Evolutionary conservation across 202 grass and related monocot species (phyloP).

Genomic region (Panicum hallii): DNA sequence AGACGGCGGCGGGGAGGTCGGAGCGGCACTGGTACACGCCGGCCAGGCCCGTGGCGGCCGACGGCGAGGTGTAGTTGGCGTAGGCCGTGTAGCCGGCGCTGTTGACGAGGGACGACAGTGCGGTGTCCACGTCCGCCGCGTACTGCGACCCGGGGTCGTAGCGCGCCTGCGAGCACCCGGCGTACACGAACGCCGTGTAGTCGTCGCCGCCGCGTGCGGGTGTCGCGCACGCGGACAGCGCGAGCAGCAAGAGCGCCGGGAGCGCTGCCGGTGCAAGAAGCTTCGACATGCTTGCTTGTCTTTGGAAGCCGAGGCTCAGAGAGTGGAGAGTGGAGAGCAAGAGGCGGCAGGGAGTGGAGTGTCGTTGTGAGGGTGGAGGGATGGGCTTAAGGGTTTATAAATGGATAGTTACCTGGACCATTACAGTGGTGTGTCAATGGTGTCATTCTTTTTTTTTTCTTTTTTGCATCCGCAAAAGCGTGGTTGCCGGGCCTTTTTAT

Average conservation of each 20-base stretch:
- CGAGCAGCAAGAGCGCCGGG: background rate
- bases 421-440: background rate
- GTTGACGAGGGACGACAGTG: conserved; percentile 65
- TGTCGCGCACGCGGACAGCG: background rate
- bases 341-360: conserved; percentile 16
- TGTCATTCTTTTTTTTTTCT: background rate
- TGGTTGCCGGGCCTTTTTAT: no score
- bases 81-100: conserved; percentile 58
- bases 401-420: background rate
- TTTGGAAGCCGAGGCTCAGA: background rate
- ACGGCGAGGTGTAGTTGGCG: conserved; percentile 59
- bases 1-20: conserved; percentile 70
- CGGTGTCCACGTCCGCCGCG: conserved; percentile 56
- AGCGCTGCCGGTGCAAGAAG: background rate
- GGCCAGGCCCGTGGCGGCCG: conserved; percentile 20
- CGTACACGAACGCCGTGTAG: conserved; percentile 91
- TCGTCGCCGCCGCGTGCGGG: conserved; percentile 48
- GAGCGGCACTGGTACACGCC: conserved; percentile 90
- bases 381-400: conserved; percentile 56
- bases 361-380: conserved; percentile 30
- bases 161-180: conserved; percentile 78
- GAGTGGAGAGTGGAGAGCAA: background rate
- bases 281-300: conserved; percentile 43
- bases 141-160: conserved; percentile 68
- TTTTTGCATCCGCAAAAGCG: no score